Evolutionary conservation across 2,329 filamentous ascomycete species (phyloP), one percentile per base, ranked within the genome.

Genomic region (Colletotrichum abscissum): DNA sequence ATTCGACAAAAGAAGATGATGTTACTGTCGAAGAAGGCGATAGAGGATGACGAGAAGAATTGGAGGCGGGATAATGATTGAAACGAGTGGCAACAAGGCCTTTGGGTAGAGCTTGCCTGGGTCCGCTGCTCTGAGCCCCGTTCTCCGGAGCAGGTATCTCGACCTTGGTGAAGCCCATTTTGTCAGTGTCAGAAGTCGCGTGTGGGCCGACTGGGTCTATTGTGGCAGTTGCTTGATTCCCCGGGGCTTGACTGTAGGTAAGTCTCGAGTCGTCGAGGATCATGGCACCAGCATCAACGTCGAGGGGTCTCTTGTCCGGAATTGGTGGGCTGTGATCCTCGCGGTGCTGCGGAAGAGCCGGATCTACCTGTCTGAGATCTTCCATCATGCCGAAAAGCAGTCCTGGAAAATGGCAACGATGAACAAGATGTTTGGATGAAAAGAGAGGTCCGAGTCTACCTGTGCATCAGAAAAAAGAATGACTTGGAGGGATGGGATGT

Each of bases 331-430:
- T 58, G 19, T n/a, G n/a, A 16, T 22, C 38, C 33, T 67, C 30
- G 35, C 35, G 46, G 11, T 33, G 12, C 1, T 52, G 56, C 49
- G 62, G 28, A 14, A 71, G 24, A 68, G 11, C 42, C 42, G 62
- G 46, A 1, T 57, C 49, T 19, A 63, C 26, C 26, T 33, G 28
- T 66, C 55, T 71, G 66, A 73, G 30, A n/a, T 74, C 72, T 33
- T 76, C 74, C 77, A 78, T 78, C 42, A 33, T 49, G 52, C 57
- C 38, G 28, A 56, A 62, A 4, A 8, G 46, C 30, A 35, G 30
- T 68, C 38, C 52, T 22, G 4, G 55, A 14, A 54, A 33, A 14
- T 59, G 66, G 70, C 19, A 73, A 35, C 14, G 9, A 58, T 58
- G 59, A 66, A 64, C 9, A n/a, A 14, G 9, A 35, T n/a, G 58